Evolutionary conservation across 2,329 filamentous ascomycete species (phyloP).

Genomic region (Aureobasidium musti): DNA sequence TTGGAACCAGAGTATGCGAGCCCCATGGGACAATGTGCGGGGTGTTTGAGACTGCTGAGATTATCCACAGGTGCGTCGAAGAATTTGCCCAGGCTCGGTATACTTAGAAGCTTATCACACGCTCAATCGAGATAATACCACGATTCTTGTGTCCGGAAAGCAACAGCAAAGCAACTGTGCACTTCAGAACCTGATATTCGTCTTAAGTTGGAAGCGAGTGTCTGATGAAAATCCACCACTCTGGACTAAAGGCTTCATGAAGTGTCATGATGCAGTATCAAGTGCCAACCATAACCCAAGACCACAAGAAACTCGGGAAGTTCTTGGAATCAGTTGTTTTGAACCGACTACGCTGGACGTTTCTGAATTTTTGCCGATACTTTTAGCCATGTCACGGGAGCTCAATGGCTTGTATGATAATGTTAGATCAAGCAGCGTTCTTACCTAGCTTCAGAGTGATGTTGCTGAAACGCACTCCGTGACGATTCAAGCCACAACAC

Average conservation of each 20-base stretch:
- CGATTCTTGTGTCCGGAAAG: too few species aligned
- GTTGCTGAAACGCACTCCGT: background rate
- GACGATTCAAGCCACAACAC: background rate
- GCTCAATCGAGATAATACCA: too few species aligned
- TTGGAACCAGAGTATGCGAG: background rate
- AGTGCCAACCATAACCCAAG: too few species aligned
- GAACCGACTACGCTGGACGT: background rate
- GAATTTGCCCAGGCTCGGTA: background rate
- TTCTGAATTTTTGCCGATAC: background rate
- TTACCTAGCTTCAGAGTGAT: background rate
- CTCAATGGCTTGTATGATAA: background rate
- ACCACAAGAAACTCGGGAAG: background rate
- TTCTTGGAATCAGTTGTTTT: background rate
- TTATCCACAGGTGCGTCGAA: background rate
- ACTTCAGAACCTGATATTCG: too few species aligned
- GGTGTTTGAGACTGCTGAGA: background rate
- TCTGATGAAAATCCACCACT: too few species aligned
- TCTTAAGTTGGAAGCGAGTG: too few species aligned
- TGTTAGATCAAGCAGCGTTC: too few species aligned
- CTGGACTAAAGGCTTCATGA: background rate
- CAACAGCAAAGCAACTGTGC: too few species aligned
- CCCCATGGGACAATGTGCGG: background rate
- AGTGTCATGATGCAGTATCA: background rate
- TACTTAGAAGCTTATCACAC: background rate
- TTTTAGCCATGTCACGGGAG: background rate